Conservation (phyloP, 495 filamentous ascomycete genomes). For the Astrothelium macrocarpum region DNA sequence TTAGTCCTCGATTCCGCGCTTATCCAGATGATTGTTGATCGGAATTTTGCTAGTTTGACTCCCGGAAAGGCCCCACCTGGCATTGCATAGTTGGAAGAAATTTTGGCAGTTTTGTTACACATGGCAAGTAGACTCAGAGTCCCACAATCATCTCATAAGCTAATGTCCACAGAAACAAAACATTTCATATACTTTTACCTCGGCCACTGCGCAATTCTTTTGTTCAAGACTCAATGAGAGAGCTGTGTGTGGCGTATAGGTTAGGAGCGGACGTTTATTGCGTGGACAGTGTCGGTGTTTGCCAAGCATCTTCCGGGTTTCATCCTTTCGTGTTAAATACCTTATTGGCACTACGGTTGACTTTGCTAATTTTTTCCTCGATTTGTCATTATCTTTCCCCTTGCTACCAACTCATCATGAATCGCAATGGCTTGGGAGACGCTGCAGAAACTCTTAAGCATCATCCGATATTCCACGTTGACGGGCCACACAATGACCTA, state of each 20-base stretch:
- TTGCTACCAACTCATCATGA: no score
- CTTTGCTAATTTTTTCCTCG: no score
- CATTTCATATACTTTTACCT: conserved; percentile 99
- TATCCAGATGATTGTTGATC: neutral
- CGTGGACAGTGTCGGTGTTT: neutral
- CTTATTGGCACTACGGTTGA: no score
- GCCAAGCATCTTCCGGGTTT: neutral
- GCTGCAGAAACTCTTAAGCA: no score
- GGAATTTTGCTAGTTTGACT: conserved; percentile 56
- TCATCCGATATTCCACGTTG: no score
- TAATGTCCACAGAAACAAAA: conserved; percentile 66
- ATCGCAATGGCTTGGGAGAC: no score
- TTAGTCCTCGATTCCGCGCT: conserved; percentile 31
- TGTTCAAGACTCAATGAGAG: conserved; percentile 93
- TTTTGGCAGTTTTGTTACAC: conserved; percentile 98
- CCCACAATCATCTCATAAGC: neutral
- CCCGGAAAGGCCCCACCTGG: conserved; percentile 88
- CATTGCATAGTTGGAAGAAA: conserved; percentile 98
- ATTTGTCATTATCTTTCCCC: no score
- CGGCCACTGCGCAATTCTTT: conserved; percentile 92
- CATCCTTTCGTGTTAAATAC: no score
- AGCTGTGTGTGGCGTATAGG: neutral
- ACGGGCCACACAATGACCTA: no score
- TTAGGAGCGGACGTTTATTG: no score
- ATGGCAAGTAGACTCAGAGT: conserved; percentile 51